Conservation (phyloP, 257 asterid genomes). For the Galeopsis tetrahit region DNA sequence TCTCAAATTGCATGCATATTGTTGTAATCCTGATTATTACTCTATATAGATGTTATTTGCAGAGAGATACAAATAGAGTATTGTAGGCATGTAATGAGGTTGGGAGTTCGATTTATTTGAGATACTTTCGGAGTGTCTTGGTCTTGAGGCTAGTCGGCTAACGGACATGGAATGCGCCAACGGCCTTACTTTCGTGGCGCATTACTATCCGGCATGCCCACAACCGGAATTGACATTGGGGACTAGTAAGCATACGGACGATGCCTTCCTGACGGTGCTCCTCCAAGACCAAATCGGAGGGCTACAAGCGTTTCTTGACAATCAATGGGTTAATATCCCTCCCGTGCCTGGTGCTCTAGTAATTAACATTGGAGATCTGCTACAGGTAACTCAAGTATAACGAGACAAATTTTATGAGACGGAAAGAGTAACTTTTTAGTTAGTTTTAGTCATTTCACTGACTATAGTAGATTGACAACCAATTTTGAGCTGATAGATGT, state of each 20-base stretch:
- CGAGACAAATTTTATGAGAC: too few species aligned
- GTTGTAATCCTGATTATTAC: too few species aligned
- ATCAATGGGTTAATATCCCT: slow-evolving; percentile 62
- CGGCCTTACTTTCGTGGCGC: slow-evolving; percentile 53
- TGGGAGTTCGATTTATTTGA: slow-evolving; percentile 52
- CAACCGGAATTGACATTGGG: slow-evolving; percentile 69
- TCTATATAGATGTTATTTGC: slow-evolving; percentile 3
- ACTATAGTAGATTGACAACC: too few species aligned
- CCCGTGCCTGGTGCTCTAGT: slow-evolving; percentile 59
- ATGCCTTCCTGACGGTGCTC: slow-evolving; percentile 60
- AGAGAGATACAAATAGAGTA: slow-evolving; percentile 66
- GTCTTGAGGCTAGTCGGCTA: slow-evolving; percentile 50
- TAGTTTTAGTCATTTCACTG: too few species aligned
- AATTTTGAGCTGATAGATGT: too few species aligned
- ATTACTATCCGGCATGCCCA: slow-evolving; percentile 76
- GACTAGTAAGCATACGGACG: slow-evolving; percentile 56
- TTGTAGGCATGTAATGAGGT: slow-evolving; percentile 45
- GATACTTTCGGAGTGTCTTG: slow-evolving; percentile 64
- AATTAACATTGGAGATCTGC: slow-evolving; percentile 65
- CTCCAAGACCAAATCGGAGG: slow-evolving; percentile 72
- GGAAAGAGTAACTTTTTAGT: too few species aligned
- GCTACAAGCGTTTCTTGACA: slow-evolving; percentile 48
- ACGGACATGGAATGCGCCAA: slow-evolving; percentile 50
- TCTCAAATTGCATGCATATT: too few species aligned
- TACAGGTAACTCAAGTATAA: slow-evolving; percentile 51